Conservation (phyloP, 139 green algal species). For the Asterochloris sp. region DNA sequence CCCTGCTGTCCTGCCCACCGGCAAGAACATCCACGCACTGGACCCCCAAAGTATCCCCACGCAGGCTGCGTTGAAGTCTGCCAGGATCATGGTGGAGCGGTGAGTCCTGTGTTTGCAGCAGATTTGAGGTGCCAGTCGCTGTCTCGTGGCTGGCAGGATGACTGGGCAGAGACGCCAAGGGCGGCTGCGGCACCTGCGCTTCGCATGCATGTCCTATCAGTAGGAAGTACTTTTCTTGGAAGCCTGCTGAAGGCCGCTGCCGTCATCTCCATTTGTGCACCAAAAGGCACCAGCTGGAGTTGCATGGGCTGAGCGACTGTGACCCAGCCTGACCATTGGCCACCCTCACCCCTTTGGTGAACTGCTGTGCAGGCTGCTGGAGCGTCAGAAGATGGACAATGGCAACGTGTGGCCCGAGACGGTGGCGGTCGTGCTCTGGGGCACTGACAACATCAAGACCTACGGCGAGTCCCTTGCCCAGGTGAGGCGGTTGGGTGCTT, state of each 20-base stretch:
- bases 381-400: conserved; percentile 85
- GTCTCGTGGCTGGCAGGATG: too few species aligned
- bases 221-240: too few species aligned
- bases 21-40: conserved; percentile 99
- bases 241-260: too few species aligned
- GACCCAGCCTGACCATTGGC: too few species aligned
- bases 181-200: too few species aligned
- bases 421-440: conserved; percentile 98
- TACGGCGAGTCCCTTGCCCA: conserved; percentile 96
- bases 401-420: conserved; percentile 93
- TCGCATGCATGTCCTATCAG: too few species aligned
- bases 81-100: conserved; percentile 41
- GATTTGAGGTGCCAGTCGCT: too few species aligned
- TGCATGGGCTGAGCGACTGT: too few species aligned
- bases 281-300: too few species aligned
- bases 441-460: conserved; percentile 99
- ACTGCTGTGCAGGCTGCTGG: conserved; percentile 61
- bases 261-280: too few species aligned
- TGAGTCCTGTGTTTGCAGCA: not conserved
- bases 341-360: too few species aligned
- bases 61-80: conserved; percentile 77
- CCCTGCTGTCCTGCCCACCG: conserved; percentile 94
- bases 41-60: conserved; percentile 97
- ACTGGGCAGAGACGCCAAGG: too few species aligned
- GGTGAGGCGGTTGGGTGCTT: conserved; percentile 36